Evolutionary conservation across 2,329 filamentous ascomycete species (phyloP), one percentile per base, ranked within the genome.

Genomic region (Verticillium albo-atrum): DNA sequence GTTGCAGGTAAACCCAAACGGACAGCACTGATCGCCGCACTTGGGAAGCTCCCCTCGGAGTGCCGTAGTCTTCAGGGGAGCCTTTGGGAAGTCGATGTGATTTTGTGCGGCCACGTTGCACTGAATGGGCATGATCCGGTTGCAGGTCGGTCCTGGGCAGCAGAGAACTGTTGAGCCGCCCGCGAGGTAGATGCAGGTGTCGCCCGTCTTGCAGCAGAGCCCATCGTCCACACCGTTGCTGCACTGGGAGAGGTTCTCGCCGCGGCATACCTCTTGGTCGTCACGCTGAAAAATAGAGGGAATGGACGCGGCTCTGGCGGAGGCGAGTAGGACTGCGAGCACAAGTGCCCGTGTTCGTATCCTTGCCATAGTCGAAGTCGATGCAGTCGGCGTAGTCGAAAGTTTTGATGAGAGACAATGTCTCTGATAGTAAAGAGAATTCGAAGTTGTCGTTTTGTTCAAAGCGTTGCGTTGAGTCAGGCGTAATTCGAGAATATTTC

Each of bases 1-100:
- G 35, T 80, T 72, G 74, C 90, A 93, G 1, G 77, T 75, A 73
- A 88, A 92, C 3, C 90, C 90, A 71, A 88, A 87, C 0, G 90
- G 89, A 69, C 90, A 93, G 73, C 89, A 93, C 65, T 62, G 72
- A 27, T 66, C 69, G 15, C 82, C 87, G 66, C 90, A 92, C 23
- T 73, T 78, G 2, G 75, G 72, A 15, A 92, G 76, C 12, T 77
- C 74, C 10, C 81, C 78, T 20, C 78, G 77, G 30, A 89, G 82
- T 9, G 85, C 80, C 10, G 83, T 85, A 0, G 89, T 89, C 73
- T 91, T 90, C 66, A 92, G 76, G 28, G 82, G 77, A 32, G 85
- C 85, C 27, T 77, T 73, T 12, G 86, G 85, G 63, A 85, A 75
- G 20, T 74, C 65, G 9, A 74, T 78, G 2, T 84, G 79, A 66